These are phyloP conservation scores for Scedosporium aurantiacum DNA, from an alignment of 2,329 filamentous ascomycete genomes.

Conservation along the genomic window DNA sequence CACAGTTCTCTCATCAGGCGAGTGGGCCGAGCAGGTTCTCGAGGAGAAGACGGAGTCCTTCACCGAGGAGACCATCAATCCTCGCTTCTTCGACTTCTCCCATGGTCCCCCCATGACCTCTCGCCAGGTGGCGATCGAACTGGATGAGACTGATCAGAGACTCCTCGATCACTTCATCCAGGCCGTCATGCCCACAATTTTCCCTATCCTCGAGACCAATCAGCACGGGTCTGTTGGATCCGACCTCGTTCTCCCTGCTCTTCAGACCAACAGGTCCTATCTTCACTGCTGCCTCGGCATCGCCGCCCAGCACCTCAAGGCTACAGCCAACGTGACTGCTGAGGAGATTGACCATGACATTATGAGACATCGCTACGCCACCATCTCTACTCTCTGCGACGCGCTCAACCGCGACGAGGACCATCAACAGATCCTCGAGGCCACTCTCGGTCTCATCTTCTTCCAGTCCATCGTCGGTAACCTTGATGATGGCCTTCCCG, in stretches of 20 bases:
- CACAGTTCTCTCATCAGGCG: constrained; percentile 55
- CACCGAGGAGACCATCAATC: constrained; percentile 8
- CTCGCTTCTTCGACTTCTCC: constrained; percentile 71
- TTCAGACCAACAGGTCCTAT: constrained; percentile 87
- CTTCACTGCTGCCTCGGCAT: constrained; percentile 93
- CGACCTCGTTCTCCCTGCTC: constrained; percentile 73
- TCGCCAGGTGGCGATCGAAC: constrained; percentile 63
- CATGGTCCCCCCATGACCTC: constrained; percentile 46
- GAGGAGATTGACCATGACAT: constrained; percentile 79
- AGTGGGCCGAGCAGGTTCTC: constrained; percentile 62
- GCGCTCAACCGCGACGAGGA: constrained; percentile 70
- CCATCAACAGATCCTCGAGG: constrained; percentile 82
- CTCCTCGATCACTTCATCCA: constrained; percentile 86
- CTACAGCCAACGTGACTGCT: constrained; percentile 48
- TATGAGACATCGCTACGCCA: constrained; percentile 80
- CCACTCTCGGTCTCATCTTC: constrained; percentile 88
- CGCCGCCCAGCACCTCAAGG: constrained; percentile 84
- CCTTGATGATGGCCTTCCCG: constrained; percentile 71
- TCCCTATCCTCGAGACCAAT: constrained; percentile 83
- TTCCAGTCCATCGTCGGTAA: constrained; percentile 88
- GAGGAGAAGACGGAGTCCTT: constrained; percentile 28
- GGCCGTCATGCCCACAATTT: constrained; percentile 77
- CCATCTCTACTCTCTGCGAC: constrained; percentile 76
- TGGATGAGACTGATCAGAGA: constrained; percentile 79
- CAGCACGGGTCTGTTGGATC: constrained; percentile 73